Base-by-base conservation (phyloP, 148 eudicot species). In the Vaccinium myrtillus region DNA sequence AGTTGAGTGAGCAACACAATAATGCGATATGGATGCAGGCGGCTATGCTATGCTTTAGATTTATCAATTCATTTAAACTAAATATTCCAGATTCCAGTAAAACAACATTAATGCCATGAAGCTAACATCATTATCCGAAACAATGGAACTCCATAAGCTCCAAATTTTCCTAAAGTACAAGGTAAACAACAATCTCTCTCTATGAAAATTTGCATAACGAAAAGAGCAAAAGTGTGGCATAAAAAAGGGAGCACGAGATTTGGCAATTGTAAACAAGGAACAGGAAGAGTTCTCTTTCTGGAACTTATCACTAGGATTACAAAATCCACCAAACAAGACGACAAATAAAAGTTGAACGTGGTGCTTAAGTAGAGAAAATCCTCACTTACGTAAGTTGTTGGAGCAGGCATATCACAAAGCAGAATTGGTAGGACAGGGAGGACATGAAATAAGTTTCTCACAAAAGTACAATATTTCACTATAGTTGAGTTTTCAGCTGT, bases 1-100 rank as follows among this genome's bases (percentile, higher is more conserved):
- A 50, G 32, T 49, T 50, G 36, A 77, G 58, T 75, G 78, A 46
- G 27, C 78, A 75, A 75, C 27, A 75, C 78, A 75, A 48, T 5
- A 50, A 77, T 23, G 79, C 50, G 58, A 9, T 49, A 48, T 13
- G 36, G 19, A 32, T 32, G 39, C 19, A 27, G 13, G 18, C 4
- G 48, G 36, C 61, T 51, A 23, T 11, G 36, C 61, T 51, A 23
- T 11, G 79, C 59, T 51, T 49, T 53, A 53, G 6, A 53, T 53
- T 25, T 50, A 53, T 78, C 80, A 53, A 51, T 21, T 23, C 0
- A 23, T 6, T 6, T 0, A 32, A 25, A 54, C 18, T 51, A 6
- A 53, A 12, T 50, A 30, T 13, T 4, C 55, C 79, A 46, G 55
- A 76, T 48, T 53, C 55, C 14, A 8, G 55, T n/a, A 39, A 76